Evolutionary conservation across 192 early-diverging fungal species (phyloP).

Genomic region (Phycomyces blakesleeanus): DNA sequence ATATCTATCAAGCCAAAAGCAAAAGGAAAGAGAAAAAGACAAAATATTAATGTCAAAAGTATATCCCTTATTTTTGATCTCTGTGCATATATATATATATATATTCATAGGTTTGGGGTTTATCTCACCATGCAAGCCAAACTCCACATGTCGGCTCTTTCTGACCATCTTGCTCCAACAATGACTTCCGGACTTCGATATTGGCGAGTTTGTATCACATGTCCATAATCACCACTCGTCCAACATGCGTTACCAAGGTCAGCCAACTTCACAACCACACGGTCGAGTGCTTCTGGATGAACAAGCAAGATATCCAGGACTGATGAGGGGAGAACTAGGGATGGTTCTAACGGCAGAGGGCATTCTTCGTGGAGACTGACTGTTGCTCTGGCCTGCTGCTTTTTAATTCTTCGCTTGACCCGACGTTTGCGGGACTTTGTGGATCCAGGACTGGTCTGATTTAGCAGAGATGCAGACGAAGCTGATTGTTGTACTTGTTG

Average conservation of each 20-base stretch:
- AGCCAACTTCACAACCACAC: slow-evolving; percentile 84
- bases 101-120: no score
- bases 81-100: background rate
- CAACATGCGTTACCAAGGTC: slow-evolving; percentile 97
- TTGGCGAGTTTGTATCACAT: slow-evolving; percentile 95
- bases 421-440: no score
- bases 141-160: slow-evolving; percentile 88
- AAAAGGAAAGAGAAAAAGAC: no score
- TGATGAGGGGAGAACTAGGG: background rate
- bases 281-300: background rate
- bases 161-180: slow-evolving; percentile 81
- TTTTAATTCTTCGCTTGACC: background rate
- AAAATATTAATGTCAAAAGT: no score
- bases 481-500: background rate
- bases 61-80: no score
- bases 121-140: slow-evolving; percentile 78
- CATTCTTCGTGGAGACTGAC: background rate
- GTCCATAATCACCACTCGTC: slow-evolving; percentile 90
- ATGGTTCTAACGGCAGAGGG: background rate
- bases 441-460: no score
- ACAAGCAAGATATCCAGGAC: background rate
- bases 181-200: slow-evolving; percentile 95
- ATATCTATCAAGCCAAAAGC: slow-evolving; percentile 40
- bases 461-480: background rate
- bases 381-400: background rate